Percentiles rank a stretch among this genome's conserved stretches.
Conservation (phyloP, 495 filamentous ascomycete species). For the Tuber umbilicatum region DNA sequence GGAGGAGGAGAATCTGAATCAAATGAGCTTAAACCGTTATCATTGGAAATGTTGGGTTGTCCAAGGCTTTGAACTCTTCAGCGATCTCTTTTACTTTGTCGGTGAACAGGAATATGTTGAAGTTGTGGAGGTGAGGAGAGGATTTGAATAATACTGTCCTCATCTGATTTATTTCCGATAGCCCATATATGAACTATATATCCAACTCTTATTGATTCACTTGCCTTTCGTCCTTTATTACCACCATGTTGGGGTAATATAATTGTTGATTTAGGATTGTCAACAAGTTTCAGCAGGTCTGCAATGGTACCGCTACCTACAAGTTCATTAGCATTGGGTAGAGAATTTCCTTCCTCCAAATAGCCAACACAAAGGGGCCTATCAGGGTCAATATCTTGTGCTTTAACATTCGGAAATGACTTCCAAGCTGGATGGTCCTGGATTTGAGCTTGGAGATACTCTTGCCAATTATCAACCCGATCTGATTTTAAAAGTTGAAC, state of each 20-base stretch:
- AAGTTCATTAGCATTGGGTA: not conserved
- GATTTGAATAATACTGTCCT: not conserved
- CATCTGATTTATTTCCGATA: not conserved
- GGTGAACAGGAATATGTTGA: no score
- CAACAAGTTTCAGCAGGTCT: not conserved
- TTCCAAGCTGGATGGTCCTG: not conserved
- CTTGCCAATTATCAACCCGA: not conserved
- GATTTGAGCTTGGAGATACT: not conserved
- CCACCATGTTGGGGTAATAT: not conserved
- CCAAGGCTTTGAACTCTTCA: no score
- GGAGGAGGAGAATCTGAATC: no score
- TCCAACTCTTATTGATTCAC: not conserved
- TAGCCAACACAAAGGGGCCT: not conserved
- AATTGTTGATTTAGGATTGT: not conserved
- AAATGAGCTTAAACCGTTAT: no score
- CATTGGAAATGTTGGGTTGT: no score
- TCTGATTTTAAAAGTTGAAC: not conserved
- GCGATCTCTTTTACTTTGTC: no score
- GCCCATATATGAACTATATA: not conserved
- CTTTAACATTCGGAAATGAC: not conserved
- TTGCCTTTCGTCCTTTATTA: not conserved
- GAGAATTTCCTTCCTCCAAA: not conserved
- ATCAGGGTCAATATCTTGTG: not conserved
- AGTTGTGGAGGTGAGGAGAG: no score
- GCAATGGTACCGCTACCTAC: not conserved